phyloP scores from a whole-genome alignment of 1,284 basidiomycete genomes.

The Microbotryum intermedium region DNA sequence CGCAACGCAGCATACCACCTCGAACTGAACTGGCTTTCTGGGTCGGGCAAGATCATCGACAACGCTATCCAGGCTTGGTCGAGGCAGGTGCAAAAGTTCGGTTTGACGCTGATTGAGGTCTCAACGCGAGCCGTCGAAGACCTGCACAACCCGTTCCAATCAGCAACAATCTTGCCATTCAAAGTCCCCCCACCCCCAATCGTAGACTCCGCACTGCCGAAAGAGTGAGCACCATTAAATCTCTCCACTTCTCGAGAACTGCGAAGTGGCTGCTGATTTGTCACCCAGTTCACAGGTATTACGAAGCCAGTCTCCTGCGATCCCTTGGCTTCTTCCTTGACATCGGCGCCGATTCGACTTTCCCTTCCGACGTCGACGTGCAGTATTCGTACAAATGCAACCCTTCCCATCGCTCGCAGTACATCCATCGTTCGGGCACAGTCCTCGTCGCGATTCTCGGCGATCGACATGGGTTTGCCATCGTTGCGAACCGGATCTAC shows the following conservation, averaged over 20 bases:
- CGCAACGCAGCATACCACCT: conserved; percentile 85
- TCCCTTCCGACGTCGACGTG: conserved; percentile 68
- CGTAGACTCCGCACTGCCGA: conserved; percentile 3
- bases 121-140: conserved; percentile 42
- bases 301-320: conserved; percentile 23
- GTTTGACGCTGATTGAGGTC: conserved; percentile 83
- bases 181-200: conserved; percentile 9
- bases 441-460: conserved; percentile 60
- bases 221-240: conserved; percentile 1
- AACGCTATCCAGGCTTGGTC: conserved; percentile 79
- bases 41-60: conserved; percentile 90
- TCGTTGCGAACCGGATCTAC: conserved; percentile 69
- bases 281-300: conserved; percentile 11
- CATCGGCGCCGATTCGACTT: conserved; percentile 71
- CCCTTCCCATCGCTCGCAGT: conserved; percentile 72
- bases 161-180: conserved; percentile 54
- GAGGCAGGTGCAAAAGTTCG: conserved; percentile 77
- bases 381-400: conserved; percentile 73
- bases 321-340: conserved; percentile 33
- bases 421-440: conserved; percentile 75
- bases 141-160: conserved; percentile 76
- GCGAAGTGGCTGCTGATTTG: neutral
- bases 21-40: conserved; percentile 94
- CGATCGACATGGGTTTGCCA: conserved; percentile 55
- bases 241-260: neutral